Evolutionary conservation across 2,329 filamentous ascomycete genomes (phyloP), one percentile per base, ranked within the genome.

Genomic region (Plenodomus tracheiphilus): DNA sequence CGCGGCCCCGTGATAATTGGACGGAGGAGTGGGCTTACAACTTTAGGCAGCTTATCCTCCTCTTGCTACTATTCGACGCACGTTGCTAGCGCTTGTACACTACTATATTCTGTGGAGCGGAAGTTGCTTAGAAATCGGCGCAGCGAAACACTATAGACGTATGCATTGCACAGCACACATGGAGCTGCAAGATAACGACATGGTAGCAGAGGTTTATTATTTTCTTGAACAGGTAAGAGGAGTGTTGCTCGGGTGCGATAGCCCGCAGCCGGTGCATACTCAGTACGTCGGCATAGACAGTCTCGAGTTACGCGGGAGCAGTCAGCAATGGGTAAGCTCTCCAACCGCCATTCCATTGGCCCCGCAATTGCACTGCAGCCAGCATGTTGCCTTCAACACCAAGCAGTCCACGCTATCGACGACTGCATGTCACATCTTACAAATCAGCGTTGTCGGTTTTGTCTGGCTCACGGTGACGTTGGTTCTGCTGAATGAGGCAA

Each of bases 361-460:
- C 9, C 28, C 28, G 15, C 15, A 4, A 15, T 32, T 32, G 13
- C 28, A 32, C 11, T 32, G 28, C 28, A 32, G 15, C 6, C 28
- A 32, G 28, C 6, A 25, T 32, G 28, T 25, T 25, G 10, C 5
- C 22, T 25, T 10, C 22, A 25, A 25, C 5, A 10, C 22, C 5
- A 25, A 25, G 22, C 5, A 10, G 22, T 25, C 22, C 22, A 25
- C 5, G 18, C 16, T 35, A 32, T 43, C 41, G 40, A 21, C 18
- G 18, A 41, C 36, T 18, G 32, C 51, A 37, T 19, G 42, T 32
- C 28, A 32, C 13, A 4, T 44, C 58, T 65, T 61, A 65, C 58
- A 62, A 65, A 65, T 63, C 56, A 55, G 48, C 20, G 22, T 16
- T 19, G 17, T 36, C 18, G 36, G 20, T 19, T 34, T 13, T 43